Conservation (phyloP, 31 red algal species). For the Asparagopsis taxiformis region DNA sequence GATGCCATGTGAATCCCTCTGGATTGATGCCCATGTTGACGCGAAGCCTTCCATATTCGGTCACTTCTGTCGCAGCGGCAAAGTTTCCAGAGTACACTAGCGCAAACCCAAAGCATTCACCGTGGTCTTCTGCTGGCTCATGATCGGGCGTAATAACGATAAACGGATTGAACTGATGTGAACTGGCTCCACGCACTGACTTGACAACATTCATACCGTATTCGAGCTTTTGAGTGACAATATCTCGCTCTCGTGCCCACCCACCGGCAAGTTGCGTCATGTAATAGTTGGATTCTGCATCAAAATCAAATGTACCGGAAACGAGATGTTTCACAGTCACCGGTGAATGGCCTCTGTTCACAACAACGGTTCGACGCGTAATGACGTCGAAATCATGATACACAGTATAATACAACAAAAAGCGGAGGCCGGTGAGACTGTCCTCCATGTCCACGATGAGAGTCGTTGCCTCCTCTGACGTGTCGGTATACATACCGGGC, state of each 20-base stretch:
- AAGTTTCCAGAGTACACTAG: slow-evolving; percentile 97
- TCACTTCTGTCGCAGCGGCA: slow-evolving; percentile 64
- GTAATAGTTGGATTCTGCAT: slow-evolving; percentile 75
- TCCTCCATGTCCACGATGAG: slow-evolving; percentile 89
- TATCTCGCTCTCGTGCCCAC: slow-evolving; percentile 90
- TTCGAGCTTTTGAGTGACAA: slow-evolving; percentile 60
- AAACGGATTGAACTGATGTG: slow-evolving; percentile 92
- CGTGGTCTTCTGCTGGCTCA: slow-evolving; percentile 61
- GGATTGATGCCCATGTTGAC: slow-evolving; percentile 93
- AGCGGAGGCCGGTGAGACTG: slow-evolving; percentile 56
- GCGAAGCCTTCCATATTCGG: slow-evolving; percentile 79
- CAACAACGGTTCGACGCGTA: slow-evolving; percentile 68
- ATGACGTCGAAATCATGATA: slow-evolving; percentile 88
- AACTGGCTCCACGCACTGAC: slow-evolving; percentile 81
- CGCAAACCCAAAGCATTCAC: slow-evolving; percentile 62
- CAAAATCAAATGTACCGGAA: slow-evolving; percentile 85
- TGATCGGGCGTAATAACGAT: slow-evolving; percentile 58
- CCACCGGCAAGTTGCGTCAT: slow-evolving; percentile 87
- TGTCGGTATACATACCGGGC: slow-evolving; percentile 65
- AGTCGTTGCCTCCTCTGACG: slow-evolving; percentile 67
- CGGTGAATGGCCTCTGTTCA: slow-evolving; percentile 55
- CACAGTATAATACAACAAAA: slow-evolving; percentile 82
- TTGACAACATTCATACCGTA: slow-evolving; percentile 81
- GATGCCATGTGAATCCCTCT: slow-evolving; percentile 84
- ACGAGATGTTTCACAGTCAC: slow-evolving; percentile 66